These are phyloP conservation scores for Udeniomyces megalosporus DNA, from an alignment of 768 basidiomycete species.

Conservation along the genomic window DNA sequence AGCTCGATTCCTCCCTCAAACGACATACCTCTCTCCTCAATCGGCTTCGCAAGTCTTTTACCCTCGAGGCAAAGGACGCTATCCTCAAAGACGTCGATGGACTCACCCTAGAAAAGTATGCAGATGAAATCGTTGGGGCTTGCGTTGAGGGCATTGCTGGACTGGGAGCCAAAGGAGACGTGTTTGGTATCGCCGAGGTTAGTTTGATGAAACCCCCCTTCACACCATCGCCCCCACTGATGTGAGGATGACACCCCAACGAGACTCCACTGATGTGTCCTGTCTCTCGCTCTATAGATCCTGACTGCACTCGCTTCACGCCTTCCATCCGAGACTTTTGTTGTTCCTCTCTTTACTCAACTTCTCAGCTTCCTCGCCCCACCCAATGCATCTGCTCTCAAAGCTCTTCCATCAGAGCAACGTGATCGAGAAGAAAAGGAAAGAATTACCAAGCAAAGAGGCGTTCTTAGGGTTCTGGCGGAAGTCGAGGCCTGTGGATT, in stretches of 20 bases:
- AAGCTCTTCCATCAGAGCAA: constrained; percentile 56
- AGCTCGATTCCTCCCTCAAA: constrained; percentile 80
- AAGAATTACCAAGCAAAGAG: constrained; percentile 64
- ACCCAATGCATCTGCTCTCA: constrained; percentile 34
- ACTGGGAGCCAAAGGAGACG: constrained; percentile 37
- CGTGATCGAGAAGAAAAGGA: constrained; percentile 80
- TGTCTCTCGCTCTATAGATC: constrained; percentile 38
- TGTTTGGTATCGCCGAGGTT: constrained; percentile 51
- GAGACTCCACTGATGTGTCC: no score
- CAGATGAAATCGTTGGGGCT: constrained; percentile 83
- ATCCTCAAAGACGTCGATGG: constrained; percentile 83
- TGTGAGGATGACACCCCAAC: no score
- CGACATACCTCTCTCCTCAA: constrained; percentile 92
- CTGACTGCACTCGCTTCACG: constrained; percentile 77
- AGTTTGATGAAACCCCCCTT: no score
- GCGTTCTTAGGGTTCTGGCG: constrained; percentile 67
- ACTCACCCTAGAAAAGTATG: constrained; percentile 82
- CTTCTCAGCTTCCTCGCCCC: constrained; percentile 35
- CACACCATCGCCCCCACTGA: no score
- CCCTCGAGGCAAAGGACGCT: constrained; percentile 40
- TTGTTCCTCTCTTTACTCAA: constrained; percentile 48
- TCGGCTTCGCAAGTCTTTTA: constrained; percentile 68
- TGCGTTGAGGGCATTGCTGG: constrained; percentile 58
- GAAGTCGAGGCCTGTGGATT: constrained; percentile 72
- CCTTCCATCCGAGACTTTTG: constrained; percentile 55